These are phyloP conservation scores for Suhomyces xylopsoci DNA, from an alignment of 805 yeast species.

Conservation along the genomic window DNA sequence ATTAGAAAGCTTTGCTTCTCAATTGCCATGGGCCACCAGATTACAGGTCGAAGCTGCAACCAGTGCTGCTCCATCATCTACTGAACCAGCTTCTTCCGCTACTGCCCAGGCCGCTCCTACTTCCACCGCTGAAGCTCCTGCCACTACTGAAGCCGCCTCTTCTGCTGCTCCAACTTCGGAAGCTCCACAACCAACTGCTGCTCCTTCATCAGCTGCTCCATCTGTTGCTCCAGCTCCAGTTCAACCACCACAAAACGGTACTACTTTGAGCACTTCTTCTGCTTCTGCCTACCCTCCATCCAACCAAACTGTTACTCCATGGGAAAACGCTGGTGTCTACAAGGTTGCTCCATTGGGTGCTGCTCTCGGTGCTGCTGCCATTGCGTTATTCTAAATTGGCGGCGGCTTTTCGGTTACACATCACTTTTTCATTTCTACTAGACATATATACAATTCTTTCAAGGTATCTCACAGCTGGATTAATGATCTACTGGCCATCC, in stretches of 20 bases:
- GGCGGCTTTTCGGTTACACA: not conserved
- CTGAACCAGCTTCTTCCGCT: not conserved
- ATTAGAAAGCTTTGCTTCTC: slow-evolving; percentile 10
- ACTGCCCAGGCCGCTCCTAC: slow-evolving; percentile 3
- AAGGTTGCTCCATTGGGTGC: slow-evolving; percentile 29
- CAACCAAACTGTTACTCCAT: slow-evolving; percentile 8
- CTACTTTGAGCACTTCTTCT: not conserved
- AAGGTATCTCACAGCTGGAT: not conserved
- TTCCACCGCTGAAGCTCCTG: slow-evolving; percentile 7
- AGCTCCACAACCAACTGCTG: slow-evolving; percentile 1
- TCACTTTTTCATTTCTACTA: slow-evolving; percentile 1
- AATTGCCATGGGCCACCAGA: slow-evolving; percentile 13
- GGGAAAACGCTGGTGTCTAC: slow-evolving; percentile 11
- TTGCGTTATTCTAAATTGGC: slow-evolving; percentile 25
- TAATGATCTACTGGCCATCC: not conserved
- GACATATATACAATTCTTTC: not conserved
- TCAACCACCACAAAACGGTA: not conserved
- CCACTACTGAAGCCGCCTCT: slow-evolving; percentile 12
- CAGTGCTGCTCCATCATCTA: slow-evolving; percentile 11
- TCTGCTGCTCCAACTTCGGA: slow-evolving; percentile 14
- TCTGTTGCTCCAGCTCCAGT: slow-evolving; percentile 14
- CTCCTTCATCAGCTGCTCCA: slow-evolving; percentile 11
- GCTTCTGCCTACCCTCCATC: not conserved
- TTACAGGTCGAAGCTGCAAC: slow-evolving; percentile 4
- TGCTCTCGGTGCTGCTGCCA: slow-evolving; percentile 29